Evolutionary conservation across 108 stramenopile genomes (phyloP).

Genomic region (Nitzschia putrida): DNA sequence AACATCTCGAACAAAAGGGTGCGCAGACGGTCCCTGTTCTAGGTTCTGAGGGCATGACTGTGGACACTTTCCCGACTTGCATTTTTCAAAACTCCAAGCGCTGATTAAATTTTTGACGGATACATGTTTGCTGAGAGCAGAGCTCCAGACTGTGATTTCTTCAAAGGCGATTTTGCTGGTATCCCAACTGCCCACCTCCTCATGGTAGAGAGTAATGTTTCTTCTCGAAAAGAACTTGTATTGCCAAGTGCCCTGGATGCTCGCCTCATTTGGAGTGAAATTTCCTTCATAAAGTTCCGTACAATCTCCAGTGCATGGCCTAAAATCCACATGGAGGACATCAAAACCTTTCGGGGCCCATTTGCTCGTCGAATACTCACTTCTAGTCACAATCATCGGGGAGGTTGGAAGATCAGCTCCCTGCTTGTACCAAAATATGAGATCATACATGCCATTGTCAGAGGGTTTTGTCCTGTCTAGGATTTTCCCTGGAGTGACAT

Average conservation of each 20-base stretch:
- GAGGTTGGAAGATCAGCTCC: background rate
- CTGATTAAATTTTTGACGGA: background rate
- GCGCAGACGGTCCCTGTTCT: background rate
- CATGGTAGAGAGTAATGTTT: background rate
- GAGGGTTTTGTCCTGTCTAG: no score
- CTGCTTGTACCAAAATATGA: constrained; percentile 4
- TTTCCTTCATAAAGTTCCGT: background rate
- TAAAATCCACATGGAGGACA: constrained; percentile 9
- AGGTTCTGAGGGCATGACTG: constrained; percentile 4
- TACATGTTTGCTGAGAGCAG: background rate
- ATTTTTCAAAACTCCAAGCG: no score
- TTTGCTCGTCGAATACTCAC: background rate
- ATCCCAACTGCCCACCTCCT: no score
- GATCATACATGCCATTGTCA: background rate
- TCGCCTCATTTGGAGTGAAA: background rate
- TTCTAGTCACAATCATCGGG: background rate
- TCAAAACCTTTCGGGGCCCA: background rate
- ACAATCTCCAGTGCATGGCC: background rate
- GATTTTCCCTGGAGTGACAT: no score
- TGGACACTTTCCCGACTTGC: background rate
- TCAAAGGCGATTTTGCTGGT: background rate
- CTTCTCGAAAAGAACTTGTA: background rate
- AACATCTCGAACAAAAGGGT: constrained; percentile 1
- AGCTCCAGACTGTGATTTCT: constrained; percentile 11
- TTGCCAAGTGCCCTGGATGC: background rate